Evolutionary conservation across 2,329 filamentous ascomycete species (phyloP).

Genomic region (Cordyceps cicadae): DNA sequence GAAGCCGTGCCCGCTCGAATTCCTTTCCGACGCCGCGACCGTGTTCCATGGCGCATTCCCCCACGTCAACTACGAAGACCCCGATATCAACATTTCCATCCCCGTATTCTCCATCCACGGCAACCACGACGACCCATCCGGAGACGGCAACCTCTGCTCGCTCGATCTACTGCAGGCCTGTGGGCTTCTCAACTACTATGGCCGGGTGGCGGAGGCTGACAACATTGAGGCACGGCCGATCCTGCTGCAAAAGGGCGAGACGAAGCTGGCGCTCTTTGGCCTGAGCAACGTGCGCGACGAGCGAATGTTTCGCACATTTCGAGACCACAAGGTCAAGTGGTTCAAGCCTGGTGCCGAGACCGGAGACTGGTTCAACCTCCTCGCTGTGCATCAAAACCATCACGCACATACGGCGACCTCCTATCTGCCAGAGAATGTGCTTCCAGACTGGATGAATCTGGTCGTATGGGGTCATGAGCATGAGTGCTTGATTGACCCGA

Average conservation of each 20-base stretch:
- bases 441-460: slow-evolving; percentile 85
- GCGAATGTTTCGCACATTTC: slow-evolving; percentile 84
- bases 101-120: slow-evolving; percentile 98
- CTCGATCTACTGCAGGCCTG: slow-evolving; percentile 86
- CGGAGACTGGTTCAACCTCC: slow-evolving; percentile 88
- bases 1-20: slow-evolving; percentile 90
- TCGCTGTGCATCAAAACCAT: slow-evolving; percentile 95
- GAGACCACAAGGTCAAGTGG: slow-evolving; percentile 90
- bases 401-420: slow-evolving; percentile 83
- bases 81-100: slow-evolving; percentile 93
- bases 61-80: slow-evolving; percentile 95
- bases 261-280: slow-evolving; percentile 87
- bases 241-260: slow-evolving; percentile 83
- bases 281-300: slow-evolving; percentile 96
- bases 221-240: slow-evolving; percentile 90
- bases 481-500: slow-evolving; percentile 84
- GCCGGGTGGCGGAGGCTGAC: slow-evolving; percentile 82
- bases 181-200: slow-evolving; percentile 92
- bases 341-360: slow-evolving; percentile 74
- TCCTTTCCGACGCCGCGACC: slow-evolving; percentile 85
- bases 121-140: slow-evolving; percentile 97
- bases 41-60: slow-evolving; percentile 85
- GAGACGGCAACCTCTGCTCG: slow-evolving; percentile 84
- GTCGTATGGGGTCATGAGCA: slow-evolving; percentile 98
- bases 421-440: slow-evolving; percentile 88